Percentiles rank a stretch among this genome's conserved stretches.
Evolutionary conservation across 495 filamentous ascomycete species (phyloP).

Genomic region (Cudoniella acicularis): DNA sequence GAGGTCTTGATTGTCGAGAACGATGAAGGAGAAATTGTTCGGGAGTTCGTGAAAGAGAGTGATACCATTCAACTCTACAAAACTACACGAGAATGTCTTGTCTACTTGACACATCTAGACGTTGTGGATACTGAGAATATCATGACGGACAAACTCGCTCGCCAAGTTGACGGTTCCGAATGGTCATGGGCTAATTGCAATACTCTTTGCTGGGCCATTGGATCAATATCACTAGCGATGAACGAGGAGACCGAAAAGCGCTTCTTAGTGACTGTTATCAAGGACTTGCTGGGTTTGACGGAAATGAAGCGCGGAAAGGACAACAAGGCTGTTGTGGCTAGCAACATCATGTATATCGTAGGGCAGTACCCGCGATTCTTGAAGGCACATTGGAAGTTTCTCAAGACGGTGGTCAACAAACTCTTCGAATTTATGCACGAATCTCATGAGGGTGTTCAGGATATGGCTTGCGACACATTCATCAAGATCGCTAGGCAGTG

Average conservation of each 20-base stretch:
- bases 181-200: slow-evolving; percentile 99
- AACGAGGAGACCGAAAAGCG: slow-evolving; percentile 99
- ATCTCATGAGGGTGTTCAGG: slow-evolving; percentile 98
- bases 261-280: slow-evolving; percentile 97
- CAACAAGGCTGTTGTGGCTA: slow-evolving; percentile 98
- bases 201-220: slow-evolving; percentile 98
- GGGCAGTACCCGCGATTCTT: slow-evolving; percentile 97
- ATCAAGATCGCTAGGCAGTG: slow-evolving; percentile 99
- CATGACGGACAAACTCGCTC: slow-evolving; percentile 96
- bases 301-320: slow-evolving; percentile 99
- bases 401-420: slow-evolving; percentile 99
- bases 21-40: slow-evolving; percentile 97
- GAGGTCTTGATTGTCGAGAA: slow-evolving; percentile 99
- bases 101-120: slow-evolving; percentile 96
- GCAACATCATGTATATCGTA: slow-evolving; percentile 99
- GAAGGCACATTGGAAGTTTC: slow-evolving; percentile 99
- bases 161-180: slow-evolving; percentile 90
- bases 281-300: slow-evolving; percentile 94
- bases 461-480: slow-evolving; percentile 99
- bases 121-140: slow-evolving; percentile 96
- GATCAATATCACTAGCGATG: slow-evolving; percentile 97
- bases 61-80: slow-evolving; percentile 99
- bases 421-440: slow-evolving; percentile 99
- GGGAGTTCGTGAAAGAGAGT: slow-evolving; percentile 98
- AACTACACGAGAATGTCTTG: slow-evolving; percentile 93